These are phyloP conservation scores for Zopfia rhizophila DNA, from an alignment of 2,329 filamentous ascomycete species.

Conservation along the genomic window DNA sequence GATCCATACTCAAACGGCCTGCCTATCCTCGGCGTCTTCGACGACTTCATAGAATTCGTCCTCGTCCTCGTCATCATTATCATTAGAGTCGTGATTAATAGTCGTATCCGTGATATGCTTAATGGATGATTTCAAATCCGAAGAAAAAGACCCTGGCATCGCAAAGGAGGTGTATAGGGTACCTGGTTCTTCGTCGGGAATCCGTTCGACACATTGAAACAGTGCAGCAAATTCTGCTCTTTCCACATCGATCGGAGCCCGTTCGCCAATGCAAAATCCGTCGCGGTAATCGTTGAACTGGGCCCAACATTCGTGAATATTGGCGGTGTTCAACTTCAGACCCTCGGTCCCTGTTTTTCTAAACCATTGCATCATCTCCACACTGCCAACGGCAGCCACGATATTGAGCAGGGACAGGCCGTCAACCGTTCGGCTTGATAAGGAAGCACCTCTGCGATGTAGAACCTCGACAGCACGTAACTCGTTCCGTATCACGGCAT, in stretches of 20 bases:
- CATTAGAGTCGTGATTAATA: too few species aligned
- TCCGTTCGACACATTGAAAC: too few species aligned
- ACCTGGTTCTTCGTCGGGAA: too few species aligned
- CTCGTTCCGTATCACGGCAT: background rate
- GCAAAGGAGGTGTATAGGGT: too few species aligned
- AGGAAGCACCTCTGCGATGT: background rate
- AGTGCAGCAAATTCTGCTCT: slow-evolving; percentile 4
- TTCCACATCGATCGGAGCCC: background rate
- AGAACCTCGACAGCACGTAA: background rate
- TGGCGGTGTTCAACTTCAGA: background rate
- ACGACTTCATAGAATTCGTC: too few species aligned
- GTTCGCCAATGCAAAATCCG: background rate
- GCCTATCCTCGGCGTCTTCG: too few species aligned
- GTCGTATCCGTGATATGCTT: too few species aligned
- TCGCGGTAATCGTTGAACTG: slow-evolving; percentile 2
- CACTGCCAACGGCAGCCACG: background rate
- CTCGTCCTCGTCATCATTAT: too few species aligned
- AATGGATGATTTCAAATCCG: too few species aligned
- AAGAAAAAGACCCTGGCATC: too few species aligned
- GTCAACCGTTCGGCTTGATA: background rate
- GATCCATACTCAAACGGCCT: too few species aligned
- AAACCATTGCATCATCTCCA: slow-evolving; percentile 5
- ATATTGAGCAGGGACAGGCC: slow-evolving; percentile 2
- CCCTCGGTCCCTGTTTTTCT: background rate
- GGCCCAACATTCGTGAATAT: background rate